Evolutionary conservation across 2,329 filamentous ascomycete genomes (phyloP).

Genomic region (Orbilia brochopaga): DNA sequence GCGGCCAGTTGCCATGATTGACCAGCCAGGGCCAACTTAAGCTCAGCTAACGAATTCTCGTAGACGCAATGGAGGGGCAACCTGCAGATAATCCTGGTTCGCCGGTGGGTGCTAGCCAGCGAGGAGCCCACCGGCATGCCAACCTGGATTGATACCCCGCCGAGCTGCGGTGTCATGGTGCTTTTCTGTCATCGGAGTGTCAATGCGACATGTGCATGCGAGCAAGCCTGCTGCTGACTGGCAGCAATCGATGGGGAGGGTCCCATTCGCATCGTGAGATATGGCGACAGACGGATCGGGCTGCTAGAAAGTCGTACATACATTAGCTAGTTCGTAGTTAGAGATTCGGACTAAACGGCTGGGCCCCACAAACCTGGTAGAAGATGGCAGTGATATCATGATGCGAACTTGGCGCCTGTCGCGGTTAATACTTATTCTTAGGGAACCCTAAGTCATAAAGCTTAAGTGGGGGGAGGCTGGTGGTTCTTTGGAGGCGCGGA

Average conservation of each 20-base stretch:
- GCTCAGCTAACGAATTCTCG: constrained; percentile 5
- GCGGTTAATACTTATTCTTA: constrained; percentile 23
- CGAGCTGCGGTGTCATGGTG: constrained; percentile 5
- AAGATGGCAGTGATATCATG: not conserved
- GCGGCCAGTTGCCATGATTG: not conserved
- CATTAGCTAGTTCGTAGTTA: no score
- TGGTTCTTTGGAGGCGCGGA: not conserved
- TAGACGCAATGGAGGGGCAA: constrained; percentile 48
- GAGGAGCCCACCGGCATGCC: not conserved
- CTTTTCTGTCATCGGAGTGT: not conserved
- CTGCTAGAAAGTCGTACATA: no score
- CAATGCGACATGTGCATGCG: constrained; percentile 7
- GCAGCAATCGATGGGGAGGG: not conserved
- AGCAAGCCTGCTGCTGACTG: constrained; percentile 4
- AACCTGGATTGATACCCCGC: constrained; percentile 20
- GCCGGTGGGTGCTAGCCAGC: constrained; percentile 1
- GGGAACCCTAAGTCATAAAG: not conserved
- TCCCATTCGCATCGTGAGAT: not conserved
- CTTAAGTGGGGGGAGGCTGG: not conserved
- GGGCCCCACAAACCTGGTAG: not conserved
- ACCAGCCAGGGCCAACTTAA: not conserved
- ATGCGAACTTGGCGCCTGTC: constrained; percentile 14
- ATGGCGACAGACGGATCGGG: no score
- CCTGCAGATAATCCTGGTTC: constrained; percentile 44
- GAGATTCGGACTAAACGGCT: no score